Evolutionary conservation across 1,284 basidiomycete species (phyloP).

Genomic region (Microbotryomycetes sp.): DNA sequence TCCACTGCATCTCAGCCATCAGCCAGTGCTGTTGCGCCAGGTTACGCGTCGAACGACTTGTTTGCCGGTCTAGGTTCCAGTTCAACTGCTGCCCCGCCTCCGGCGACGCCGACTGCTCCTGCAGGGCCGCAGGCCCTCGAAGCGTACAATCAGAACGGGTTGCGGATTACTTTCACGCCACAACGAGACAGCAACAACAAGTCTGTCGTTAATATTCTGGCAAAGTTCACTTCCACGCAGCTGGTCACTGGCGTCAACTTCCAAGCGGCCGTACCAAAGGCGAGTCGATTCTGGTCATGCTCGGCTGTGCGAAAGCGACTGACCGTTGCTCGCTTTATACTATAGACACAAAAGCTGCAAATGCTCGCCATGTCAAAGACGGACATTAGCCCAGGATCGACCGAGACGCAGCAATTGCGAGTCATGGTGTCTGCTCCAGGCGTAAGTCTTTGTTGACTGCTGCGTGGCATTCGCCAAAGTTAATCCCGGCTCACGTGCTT

Average conservation of each 20-base stretch:
- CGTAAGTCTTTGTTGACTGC: conserved; percentile 49
- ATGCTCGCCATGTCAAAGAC: conserved; percentile 95
- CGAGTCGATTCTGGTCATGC: background rate
- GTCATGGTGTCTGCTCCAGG: conserved; percentile 72
- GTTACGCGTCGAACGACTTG: background rate
- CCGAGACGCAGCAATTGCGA: conserved; percentile 92
- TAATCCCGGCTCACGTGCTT: background rate
- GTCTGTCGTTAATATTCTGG: conserved; percentile 82
- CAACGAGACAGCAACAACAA: conserved; percentile 68
- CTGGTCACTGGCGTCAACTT: conserved; percentile 66
- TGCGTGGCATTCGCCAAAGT: background rate
- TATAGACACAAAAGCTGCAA: conserved; percentile 88
- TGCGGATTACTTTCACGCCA: conserved; percentile 83
- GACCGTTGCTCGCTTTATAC: background rate
- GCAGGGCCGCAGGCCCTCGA: conserved; percentile 53
- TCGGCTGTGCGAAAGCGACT: no score
- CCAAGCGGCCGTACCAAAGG: conserved; percentile 95
- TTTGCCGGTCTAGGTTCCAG: background rate
- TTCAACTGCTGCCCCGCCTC: conserved; percentile 34
- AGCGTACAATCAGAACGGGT: conserved; percentile 84
- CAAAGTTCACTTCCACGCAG: conserved; percentile 64
- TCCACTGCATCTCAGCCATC: conserved; percentile 34
- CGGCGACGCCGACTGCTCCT: conserved; percentile 32
- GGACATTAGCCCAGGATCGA: conserved; percentile 64
- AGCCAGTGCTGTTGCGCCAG: no score